Evolutionary conservation across 352 stramenopile genomes (phyloP).

Genomic region (Blastocystis sp.): DNA sequence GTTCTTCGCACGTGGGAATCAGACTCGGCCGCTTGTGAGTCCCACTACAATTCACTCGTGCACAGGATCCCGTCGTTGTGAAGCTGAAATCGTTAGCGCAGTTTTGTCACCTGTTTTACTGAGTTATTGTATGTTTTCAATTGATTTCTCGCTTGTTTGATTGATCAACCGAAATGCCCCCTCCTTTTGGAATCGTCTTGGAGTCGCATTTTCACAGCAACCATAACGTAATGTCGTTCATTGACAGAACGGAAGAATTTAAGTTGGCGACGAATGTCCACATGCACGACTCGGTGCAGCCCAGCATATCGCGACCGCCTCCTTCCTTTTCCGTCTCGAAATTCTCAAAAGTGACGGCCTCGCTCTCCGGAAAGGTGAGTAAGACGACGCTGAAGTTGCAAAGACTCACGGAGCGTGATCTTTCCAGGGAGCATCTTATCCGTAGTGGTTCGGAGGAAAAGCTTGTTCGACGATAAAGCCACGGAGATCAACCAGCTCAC

Average conservation of each 20-base stretch:
- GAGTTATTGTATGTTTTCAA: too few species aligned
- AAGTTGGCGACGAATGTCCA: conserved; percentile 45
- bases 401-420: conserved; percentile 39
- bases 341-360: conserved; percentile 61
- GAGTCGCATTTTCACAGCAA: neutral
- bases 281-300: neutral
- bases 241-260: conserved; percentile 60
- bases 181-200: neutral
- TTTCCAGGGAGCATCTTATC: neutral
- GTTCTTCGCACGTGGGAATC: too few species aligned
- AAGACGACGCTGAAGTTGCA: conserved; percentile 66
- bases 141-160: too few species aligned
- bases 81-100: too few species aligned
- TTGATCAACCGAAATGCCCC: neutral
- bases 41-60: too few species aligned
- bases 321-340: conserved; percentile 50
- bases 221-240: conserved; percentile 16
- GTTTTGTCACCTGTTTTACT: too few species aligned
- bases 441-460: conserved; percentile 68
- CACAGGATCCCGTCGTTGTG: too few species aligned
- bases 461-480: conserved; percentile 66
- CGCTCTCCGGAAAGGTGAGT: conserved; percentile 50
- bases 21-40: too few species aligned
- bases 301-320: neutral
- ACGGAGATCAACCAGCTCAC: conserved; percentile 65